Conservation (phyloP, 768 basidiomycete species). For the Mycena venus region DNA sequence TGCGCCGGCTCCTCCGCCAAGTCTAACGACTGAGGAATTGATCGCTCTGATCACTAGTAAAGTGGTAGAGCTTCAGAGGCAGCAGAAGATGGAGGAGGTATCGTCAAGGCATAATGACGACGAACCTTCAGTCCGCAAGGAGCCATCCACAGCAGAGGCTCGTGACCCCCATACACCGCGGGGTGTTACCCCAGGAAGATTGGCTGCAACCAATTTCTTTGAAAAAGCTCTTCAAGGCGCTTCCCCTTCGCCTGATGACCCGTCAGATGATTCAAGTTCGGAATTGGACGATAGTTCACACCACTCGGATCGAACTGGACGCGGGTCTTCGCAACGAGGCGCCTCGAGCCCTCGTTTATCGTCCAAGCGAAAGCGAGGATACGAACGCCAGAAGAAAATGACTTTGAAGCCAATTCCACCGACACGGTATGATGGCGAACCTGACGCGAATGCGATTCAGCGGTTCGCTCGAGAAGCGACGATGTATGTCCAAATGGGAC, state of each 20-base stretch:
- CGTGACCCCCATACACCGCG: not conserved
- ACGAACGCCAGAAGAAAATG: not conserved
- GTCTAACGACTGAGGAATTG: not conserved
- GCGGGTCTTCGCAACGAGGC: not conserved
- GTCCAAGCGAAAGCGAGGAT: not conserved
- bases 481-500: too few relatives aligned
- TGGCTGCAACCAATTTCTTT: conserved; percentile 5
- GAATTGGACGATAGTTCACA: not conserved
- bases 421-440: not conserved
- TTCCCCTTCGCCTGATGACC: not conserved
- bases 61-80: not conserved
- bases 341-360: not conserved
- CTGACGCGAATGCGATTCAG: not conserved
- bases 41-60: not conserved
- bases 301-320: not conserved
- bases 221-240: not conserved
- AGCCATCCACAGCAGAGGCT: too few relatives aligned
- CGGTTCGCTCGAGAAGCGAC: too few relatives aligned
- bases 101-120: not conserved
- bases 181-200: not conserved
- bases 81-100: not conserved
- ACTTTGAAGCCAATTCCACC: not conserved
- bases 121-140: too few relatives aligned
- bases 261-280: conserved; percentile 7
- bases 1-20: not conserved